phyloP scores from a whole-genome alignment of 2,329 filamentous ascomycete species.

The Penicillium freii region DNA sequence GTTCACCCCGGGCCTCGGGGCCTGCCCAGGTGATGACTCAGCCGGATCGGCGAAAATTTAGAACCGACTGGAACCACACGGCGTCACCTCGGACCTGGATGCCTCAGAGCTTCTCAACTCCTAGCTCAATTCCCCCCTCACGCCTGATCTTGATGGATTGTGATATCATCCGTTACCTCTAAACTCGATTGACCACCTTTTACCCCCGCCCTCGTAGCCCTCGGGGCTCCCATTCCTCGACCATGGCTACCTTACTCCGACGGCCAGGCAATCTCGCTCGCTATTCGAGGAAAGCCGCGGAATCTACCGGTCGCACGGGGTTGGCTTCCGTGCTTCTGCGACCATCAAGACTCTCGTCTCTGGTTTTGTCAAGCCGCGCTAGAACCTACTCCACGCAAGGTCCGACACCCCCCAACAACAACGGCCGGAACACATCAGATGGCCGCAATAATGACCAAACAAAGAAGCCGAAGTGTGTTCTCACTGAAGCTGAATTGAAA shows the following conservation, averaged over 20 bases:
- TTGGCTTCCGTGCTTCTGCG: slow-evolving; percentile 41
- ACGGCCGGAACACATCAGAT: slow-evolving; percentile 42
- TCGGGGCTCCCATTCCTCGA: slow-evolving; percentile 40
- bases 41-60: slow-evolving; percentile 34
- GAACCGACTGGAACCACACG: slow-evolving; percentile 24
- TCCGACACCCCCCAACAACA: slow-evolving; percentile 45
- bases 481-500: slow-evolving; percentile 57
- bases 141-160: slow-evolving; percentile 31
- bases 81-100: slow-evolving; percentile 16
- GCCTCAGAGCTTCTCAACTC: slow-evolving; percentile 27
- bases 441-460: slow-evolving; percentile 27
- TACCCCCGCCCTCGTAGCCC: slow-evolving; percentile 28
- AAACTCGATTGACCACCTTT: slow-evolving; percentile 24
- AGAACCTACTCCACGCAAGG: slow-evolving; percentile 47
- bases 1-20: neutral
- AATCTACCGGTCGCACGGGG: slow-evolving; percentile 52
- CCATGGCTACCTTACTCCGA: slow-evolving; percentile 66
- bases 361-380: slow-evolving; percentile 33
- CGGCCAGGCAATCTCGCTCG: slow-evolving; percentile 65
- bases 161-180: slow-evolving; percentile 20
- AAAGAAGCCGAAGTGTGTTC: slow-evolving; percentile 41
- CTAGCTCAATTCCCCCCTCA: slow-evolving; percentile 13
- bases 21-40: slow-evolving; percentile 32
- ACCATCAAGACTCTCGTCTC: slow-evolving; percentile 40
- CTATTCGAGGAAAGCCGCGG: slow-evolving; percentile 58